Percentiles rank a stretch among this genome's conserved stretches.
These are phyloP conservation scores for Xylariaceae sp. DNA, from an alignment of 2,329 filamentous ascomycete species.

Conservation along the genomic window DNA sequence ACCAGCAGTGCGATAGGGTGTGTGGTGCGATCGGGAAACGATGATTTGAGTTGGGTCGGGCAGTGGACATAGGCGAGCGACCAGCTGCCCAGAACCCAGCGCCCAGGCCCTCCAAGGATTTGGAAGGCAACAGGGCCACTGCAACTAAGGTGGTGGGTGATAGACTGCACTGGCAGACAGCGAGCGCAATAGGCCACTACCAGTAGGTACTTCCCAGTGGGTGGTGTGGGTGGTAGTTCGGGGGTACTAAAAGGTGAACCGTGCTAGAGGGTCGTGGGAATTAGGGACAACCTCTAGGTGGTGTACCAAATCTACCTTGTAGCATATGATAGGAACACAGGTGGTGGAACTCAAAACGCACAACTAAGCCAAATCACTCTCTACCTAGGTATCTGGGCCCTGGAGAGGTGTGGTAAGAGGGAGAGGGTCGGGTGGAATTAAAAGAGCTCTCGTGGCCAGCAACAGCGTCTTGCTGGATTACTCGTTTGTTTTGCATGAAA, in stretches of 20 bases:
- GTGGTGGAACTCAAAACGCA: slow-evolving; percentile 16
- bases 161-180: neutral
- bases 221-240: slow-evolving; percentile 3
- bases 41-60: slow-evolving; percentile 38
- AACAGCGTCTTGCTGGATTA: slow-evolving; percentile 15
- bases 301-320: slow-evolving; percentile 20
- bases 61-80: slow-evolving; percentile 20
- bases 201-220: slow-evolving; percentile 8
- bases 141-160: neutral
- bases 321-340: slow-evolving; percentile 15
- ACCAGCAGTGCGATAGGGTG: slow-evolving; percentile 34
- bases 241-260: slow-evolving; percentile 13
- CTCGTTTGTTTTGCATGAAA: slow-evolving; percentile 9
- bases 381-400: slow-evolving; percentile 6
- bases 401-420: slow-evolving; percentile 9
- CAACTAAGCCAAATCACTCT: slow-evolving; percentile 12
- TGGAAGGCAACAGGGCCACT: slow-evolving; percentile 3
- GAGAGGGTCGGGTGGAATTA: slow-evolving; percentile 7
- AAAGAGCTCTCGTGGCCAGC: slow-evolving; percentile 8
- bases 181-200: slow-evolving; percentile 12
- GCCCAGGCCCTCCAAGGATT: slow-evolving; percentile 1
- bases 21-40: slow-evolving; percentile 39
- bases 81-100: slow-evolving; percentile 9
- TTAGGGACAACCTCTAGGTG: slow-evolving; percentile 2
- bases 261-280: slow-evolving; percentile 14